Evolutionary conservation across 768 basidiomycete genomes (phyloP).

Genomic region (Lactarius tabidus): DNA sequence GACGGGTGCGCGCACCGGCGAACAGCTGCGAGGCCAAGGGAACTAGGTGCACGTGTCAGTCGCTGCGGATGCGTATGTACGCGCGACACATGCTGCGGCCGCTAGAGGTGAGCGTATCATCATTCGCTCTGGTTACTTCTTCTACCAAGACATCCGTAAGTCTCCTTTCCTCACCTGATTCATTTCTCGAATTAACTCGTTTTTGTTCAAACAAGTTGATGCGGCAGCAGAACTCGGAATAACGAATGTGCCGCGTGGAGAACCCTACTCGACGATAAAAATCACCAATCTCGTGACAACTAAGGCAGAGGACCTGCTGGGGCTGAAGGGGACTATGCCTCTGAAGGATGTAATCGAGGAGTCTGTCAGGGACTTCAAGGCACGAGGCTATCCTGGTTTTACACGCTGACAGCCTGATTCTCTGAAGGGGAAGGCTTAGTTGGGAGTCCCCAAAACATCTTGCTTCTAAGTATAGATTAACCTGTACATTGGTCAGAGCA

Average conservation of each 20-base stretch:
- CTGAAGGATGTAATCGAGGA: slow-evolving; percentile 13
- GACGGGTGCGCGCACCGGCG: not conserved
- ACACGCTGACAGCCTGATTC: not conserved
- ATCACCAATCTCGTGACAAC: not conserved
- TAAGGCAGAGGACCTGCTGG: slow-evolving; percentile 11
- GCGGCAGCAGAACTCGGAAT: slow-evolving; percentile 12
- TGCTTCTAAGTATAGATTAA: no score
- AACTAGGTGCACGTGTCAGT: slow-evolving; percentile 11
- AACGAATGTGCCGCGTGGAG: slow-evolving; percentile 8
- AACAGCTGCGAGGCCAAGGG: not conserved
- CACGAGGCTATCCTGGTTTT: slow-evolving; percentile 17
- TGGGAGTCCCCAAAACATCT: no score
- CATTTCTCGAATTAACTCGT: not conserved
- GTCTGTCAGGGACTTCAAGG: slow-evolving; percentile 12
- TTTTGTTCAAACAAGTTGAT: slow-evolving; percentile 1
- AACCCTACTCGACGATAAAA: slow-evolving; percentile 6
- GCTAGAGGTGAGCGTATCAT: slow-evolving; percentile 18
- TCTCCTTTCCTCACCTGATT: no score
- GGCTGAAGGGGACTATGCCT: not conserved
- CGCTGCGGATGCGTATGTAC: slow-evolving; percentile 16
- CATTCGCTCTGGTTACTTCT: slow-evolving; percentile 8
- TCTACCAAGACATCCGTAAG: slow-evolving; percentile 17
- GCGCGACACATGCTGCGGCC: not conserved
- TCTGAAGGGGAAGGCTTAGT: not conserved
- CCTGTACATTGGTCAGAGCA: no score